phyloP scores from a whole-genome alignment of 176 grass and related monocot species.

The Eleusine coracana region DNA sequence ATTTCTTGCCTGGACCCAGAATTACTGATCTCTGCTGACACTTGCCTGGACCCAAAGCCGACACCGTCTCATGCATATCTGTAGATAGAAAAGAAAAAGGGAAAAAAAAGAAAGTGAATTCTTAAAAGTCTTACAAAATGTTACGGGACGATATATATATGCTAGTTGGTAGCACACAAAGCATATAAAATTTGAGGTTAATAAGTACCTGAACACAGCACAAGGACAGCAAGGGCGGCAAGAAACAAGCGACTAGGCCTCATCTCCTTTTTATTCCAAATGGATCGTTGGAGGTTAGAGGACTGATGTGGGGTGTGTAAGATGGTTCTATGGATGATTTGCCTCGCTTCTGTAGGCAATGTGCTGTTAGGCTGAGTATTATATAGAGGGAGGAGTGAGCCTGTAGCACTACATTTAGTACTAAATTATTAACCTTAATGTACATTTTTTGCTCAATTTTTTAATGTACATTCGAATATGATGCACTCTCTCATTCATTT shows the following conservation, averaged over 20 bases:
- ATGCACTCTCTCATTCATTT: not conserved
- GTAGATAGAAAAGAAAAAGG: not conserved
- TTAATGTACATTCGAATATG: not conserved
- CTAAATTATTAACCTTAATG: not conserved
- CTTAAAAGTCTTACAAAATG: not conserved
- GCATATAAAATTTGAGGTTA: not conserved
- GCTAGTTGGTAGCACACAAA: not conserved
- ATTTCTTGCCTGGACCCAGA: not conserved
- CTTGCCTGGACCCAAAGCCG: not conserved
- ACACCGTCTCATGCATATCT: not conserved
- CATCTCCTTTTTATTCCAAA: not conserved
- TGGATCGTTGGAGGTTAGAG: not conserved
- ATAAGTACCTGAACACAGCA: conserved; percentile 28
- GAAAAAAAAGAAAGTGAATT: no score
- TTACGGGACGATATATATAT: not conserved
- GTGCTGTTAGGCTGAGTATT: not conserved
- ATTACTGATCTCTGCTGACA: not conserved
- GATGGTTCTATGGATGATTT: not conserved
- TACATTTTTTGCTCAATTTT: no score
- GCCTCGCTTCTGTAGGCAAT: not conserved
- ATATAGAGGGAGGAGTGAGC: not conserved
- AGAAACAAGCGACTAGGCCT: not conserved
- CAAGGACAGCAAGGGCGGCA: conserved; percentile 27
- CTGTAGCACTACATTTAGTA: not conserved
- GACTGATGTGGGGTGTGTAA: not conserved